A percentile compares a stretch with the other conserved stretches of the same genome.
Evolutionary conservation across 805 yeast species (phyloP).

Genomic region (Cyberlindnera mycetangii): DNA sequence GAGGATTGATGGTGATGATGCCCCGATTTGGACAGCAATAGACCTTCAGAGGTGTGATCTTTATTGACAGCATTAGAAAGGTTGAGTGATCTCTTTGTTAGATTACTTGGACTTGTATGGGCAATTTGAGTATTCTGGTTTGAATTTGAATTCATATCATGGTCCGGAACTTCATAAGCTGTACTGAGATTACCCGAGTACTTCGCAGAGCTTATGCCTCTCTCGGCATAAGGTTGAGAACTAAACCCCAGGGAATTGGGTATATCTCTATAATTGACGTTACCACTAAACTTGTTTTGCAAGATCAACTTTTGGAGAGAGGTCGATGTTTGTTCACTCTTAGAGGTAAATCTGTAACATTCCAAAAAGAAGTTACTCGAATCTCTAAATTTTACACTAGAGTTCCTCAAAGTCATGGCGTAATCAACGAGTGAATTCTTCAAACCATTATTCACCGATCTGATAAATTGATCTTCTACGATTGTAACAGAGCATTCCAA

Average conservation of each 20-base stretch:
- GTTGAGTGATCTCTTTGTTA: neutral
- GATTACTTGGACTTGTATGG: neutral
- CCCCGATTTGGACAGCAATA: neutral
- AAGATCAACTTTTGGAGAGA: constrained; percentile 27
- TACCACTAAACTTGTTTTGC: constrained; percentile 21
- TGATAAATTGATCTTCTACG: constrained; percentile 47
- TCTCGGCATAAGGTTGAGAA: constrained; percentile 19
- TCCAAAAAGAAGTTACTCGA: constrained; percentile 23
- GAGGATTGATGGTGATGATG: neutral
- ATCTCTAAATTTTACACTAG: constrained; percentile 20
- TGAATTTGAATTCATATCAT: neutral
- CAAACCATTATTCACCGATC: constrained; percentile 44
- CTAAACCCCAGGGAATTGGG: constrained; percentile 5
- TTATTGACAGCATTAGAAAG: neutral
- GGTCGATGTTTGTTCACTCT: constrained; percentile 10
- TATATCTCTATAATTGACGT: neutral
- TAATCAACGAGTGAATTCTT: constrained; percentile 46
- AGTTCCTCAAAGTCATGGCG: constrained; percentile 23
- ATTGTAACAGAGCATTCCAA: constrained; percentile 47
- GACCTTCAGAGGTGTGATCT: neutral
- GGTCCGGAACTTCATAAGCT: constrained; percentile 4
- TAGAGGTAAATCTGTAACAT: constrained; percentile 13
- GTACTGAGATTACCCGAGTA: constrained; percentile 17
- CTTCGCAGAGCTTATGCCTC: constrained; percentile 3
- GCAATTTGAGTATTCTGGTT: neutral